These are phyloP conservation scores for Pseudogymnoascus sp. DNA, from an alignment of 2,329 filamentous ascomycete species.

Conservation along the genomic window DNA sequence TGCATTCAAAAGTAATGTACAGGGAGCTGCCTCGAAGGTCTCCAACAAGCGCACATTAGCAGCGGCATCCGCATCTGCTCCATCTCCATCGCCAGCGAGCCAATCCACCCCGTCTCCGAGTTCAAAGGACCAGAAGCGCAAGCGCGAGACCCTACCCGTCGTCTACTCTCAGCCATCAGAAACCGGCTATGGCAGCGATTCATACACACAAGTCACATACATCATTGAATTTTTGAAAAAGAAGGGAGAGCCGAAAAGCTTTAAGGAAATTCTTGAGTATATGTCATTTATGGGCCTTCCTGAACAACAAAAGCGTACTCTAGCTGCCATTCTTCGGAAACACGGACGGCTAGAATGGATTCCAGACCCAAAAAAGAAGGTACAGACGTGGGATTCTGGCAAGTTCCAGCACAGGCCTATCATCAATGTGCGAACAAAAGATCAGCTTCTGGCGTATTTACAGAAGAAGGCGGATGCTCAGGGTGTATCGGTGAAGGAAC, in stretches of 20 bases:
- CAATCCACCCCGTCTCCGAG: constrained; percentile 42
- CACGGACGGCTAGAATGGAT: constrained; percentile 54
- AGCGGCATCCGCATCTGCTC: constrained; percentile 46
- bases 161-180: constrained; percentile 72
- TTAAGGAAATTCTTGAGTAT: constrained; percentile 73
- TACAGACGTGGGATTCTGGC: constrained; percentile 59
- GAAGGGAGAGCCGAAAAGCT: constrained; percentile 60
- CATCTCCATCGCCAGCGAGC: constrained; percentile 57
- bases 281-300: constrained; percentile 61
- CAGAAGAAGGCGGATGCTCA: constrained; percentile 75
- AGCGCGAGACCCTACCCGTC: constrained; percentile 45
- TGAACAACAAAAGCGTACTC: constrained; percentile 53
- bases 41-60: constrained; percentile 42
- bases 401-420: constrained; percentile 79
- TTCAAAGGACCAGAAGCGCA: constrained; percentile 44
- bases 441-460: constrained; percentile 71
- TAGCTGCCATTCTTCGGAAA: constrained; percentile 61
- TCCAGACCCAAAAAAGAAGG: constrained; percentile 52
- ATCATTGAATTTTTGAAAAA: constrained; percentile 77
- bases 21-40: constrained; percentile 58
- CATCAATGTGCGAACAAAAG: constrained; percentile 72
- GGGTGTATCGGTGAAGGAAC: constrained; percentile 76
- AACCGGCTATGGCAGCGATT: constrained; percentile 68
- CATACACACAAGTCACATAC: constrained; percentile 83
- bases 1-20: constrained; percentile 53